These are phyloP conservation scores for Scalesia atractyloides DNA, from an alignment of 129 eudicot genomes.

Conservation along the genomic window DNA sequence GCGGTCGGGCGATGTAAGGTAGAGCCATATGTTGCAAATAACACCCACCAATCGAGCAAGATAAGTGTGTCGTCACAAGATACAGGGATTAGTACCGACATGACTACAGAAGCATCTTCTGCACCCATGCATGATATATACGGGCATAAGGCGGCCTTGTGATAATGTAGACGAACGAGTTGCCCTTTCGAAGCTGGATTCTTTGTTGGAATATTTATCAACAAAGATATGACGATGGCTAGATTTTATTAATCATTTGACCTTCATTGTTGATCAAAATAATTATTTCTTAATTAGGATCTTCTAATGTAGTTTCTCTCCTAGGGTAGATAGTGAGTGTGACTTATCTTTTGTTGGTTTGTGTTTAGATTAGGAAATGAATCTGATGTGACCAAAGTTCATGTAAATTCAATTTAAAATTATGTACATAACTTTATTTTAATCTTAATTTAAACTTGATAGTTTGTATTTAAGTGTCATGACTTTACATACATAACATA, in stretches of 20 bases:
- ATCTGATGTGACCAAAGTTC: slow-evolving; percentile 18
- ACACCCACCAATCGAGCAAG: slow-evolving; percentile 45
- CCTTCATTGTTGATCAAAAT: slow-evolving; percentile 26
- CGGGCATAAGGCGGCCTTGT: slow-evolving; percentile 17
- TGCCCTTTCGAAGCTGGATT: slow-evolving; percentile 46
- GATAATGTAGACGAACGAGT: slow-evolving; percentile 28
- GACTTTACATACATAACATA: too few relatives aligned
- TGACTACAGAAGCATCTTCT: slow-evolving; percentile 55
- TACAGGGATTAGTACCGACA: slow-evolving; percentile 66
- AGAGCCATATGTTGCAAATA: slow-evolving; percentile 40
- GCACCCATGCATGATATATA: slow-evolving; percentile 35
- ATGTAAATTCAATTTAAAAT: slow-evolving; percentile 30
- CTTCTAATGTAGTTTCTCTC: slow-evolving; percentile 2
- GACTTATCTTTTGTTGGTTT: slow-evolving; percentile 1
- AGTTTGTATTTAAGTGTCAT: too few relatives aligned
- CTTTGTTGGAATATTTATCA: slow-evolving; percentile 59
- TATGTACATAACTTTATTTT: slow-evolving; percentile 30
- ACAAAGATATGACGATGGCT: slow-evolving; percentile 19
- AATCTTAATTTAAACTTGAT: background rate
- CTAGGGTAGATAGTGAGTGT: slow-evolving; percentile 26
- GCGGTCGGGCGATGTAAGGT: slow-evolving; percentile 33
- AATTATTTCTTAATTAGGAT: slow-evolving; percentile 20
- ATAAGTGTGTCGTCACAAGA: slow-evolving; percentile 62
- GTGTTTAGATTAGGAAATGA: slow-evolving; percentile 27
- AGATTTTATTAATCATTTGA: slow-evolving; percentile 25